A percentile compares a stretch with the other conserved stretches of the same genome.
These are phyloP conservation scores for Picocystis sp. DNA, from an alignment of 163 green algal genomes.

Conservation along the genomic window DNA sequence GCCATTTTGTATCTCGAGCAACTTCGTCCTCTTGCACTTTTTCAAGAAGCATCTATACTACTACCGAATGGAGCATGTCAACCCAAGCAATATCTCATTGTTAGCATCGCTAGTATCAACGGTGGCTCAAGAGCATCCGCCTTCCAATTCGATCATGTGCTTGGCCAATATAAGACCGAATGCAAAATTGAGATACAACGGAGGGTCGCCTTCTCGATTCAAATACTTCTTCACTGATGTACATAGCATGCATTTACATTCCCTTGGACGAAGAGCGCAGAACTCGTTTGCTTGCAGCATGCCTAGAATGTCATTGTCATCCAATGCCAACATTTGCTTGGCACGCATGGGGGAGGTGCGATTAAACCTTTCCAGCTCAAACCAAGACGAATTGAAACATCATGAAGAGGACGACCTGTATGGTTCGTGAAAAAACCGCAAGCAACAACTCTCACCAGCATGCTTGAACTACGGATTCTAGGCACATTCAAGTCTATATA, in stretches of 20 bases:
- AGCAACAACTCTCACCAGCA: slow-evolving; percentile 28
- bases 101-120: slow-evolving; percentile 5
- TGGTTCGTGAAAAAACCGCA: slow-evolving; percentile 38
- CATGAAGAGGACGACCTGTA: slow-evolving; percentile 63
- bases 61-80: slow-evolving; percentile 61
- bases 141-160: slow-evolving; percentile 12
- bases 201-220: slow-evolving; percentile 23
- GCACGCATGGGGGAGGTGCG: slow-evolving; percentile 66
- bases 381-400: slow-evolving; percentile 63
- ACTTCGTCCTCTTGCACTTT: slow-evolving; percentile 29
- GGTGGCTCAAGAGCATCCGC: slow-evolving; percentile 12
- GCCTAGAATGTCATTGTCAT: slow-evolving; percentile 64
- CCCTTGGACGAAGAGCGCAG: slow-evolving; percentile 46
- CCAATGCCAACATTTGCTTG: slow-evolving; percentile 79
- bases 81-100: slow-evolving; percentile 45
- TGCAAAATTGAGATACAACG: slow-evolving; percentile 61
- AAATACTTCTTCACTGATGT: slow-evolving; percentile 29
- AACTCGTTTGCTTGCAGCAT: slow-evolving; percentile 69
- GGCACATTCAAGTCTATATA: slow-evolving; percentile 59
- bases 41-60: slow-evolving; percentile 45
- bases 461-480: slow-evolving; percentile 38
- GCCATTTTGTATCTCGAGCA: slow-evolving; percentile 41
- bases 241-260: slow-evolving; percentile 37
- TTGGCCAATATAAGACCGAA: slow-evolving; percentile 47
- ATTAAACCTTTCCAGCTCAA: slow-evolving; percentile 62